Evolutionary conservation across 371 early-diverging fungal species (phyloP).

Genomic region (Mortierella sp.): DNA sequence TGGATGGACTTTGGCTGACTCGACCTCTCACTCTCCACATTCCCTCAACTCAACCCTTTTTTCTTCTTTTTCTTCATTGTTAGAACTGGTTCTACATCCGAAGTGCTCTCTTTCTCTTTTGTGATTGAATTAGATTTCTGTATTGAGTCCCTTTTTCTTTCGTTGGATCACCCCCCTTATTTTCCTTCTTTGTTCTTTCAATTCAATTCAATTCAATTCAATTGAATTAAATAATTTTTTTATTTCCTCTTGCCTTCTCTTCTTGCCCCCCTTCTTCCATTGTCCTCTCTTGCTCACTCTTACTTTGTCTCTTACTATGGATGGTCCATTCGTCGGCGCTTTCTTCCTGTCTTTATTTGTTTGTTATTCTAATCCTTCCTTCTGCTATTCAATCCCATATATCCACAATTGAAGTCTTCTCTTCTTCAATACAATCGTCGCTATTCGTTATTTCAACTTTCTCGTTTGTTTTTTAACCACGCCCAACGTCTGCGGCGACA

Average conservation of each 20-base stretch:
- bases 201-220: background rate
- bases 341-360: background rate
- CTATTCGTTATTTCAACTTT: constrained; percentile 1
- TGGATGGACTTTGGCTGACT: background rate
- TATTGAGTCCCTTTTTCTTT: background rate
- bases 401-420: no score
- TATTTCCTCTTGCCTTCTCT: background rate
- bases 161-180: background rate
- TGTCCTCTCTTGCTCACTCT: no score
- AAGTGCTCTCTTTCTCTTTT: background rate
- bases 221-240: background rate
- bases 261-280: background rate
- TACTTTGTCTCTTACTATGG: no score
- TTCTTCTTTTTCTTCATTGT: background rate
- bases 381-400: background rate
- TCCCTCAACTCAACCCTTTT: no score
- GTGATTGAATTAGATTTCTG: background rate
- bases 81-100: background rate
- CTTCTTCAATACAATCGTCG: background rate
- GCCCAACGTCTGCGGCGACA: constrained; percentile 9
- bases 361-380: background rate
- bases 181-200: background rate
- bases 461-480: constrained; percentile 3
- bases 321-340: background rate
- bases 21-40: no score